A percentile compares a stretch with the other conserved stretches of the same genome.
These are phyloP conservation scores for Euphrasia arctica DNA, from an alignment of 305 asterid genomes.

Conservation along the genomic window DNA sequence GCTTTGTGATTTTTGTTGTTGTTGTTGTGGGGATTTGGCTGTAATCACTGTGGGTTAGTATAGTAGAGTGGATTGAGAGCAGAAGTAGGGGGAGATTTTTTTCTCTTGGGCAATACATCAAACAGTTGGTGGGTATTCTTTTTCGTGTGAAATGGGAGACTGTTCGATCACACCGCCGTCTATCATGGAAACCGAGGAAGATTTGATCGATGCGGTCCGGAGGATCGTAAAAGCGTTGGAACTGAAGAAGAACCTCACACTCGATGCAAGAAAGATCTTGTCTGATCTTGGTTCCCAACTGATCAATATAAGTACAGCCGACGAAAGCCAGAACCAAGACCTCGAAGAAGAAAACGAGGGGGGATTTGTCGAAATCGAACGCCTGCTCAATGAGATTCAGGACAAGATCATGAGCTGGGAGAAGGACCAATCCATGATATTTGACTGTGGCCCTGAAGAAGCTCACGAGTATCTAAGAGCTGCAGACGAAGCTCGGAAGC, in stretches of 20 bases:
- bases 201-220: conserved; percentile 65
- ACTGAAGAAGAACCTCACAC: conserved; percentile 45
- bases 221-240: conserved; percentile 56
- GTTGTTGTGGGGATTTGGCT: neutral
- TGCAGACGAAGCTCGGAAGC: conserved; percentile 61
- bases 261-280: conserved; percentile 52
- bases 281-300: conserved; percentile 75
- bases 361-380: conserved; percentile 48
- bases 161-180: conserved; percentile 29
- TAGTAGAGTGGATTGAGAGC: conserved; percentile 1
- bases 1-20: neutral
- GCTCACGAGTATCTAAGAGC: conserved; percentile 63
- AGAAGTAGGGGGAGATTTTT: conserved; percentile 18
- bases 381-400: conserved; percentile 53
- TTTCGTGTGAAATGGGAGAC: conserved; percentile 53
- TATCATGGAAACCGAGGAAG: conserved; percentile 67
- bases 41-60: neutral
- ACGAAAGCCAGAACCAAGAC: conserved; percentile 30
- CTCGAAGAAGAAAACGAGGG: conserved; percentile 30
- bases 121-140: conserved; percentile 7
- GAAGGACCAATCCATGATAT: conserved; percentile 59
- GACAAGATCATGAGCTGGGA: conserved; percentile 77
- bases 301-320: conserved; percentile 39
- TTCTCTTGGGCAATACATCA: neutral
- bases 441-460: conserved; percentile 83